phyloP scores from a whole-genome alignment of 768 basidiomycete species.

The Macrocybe gigantea region DNA sequence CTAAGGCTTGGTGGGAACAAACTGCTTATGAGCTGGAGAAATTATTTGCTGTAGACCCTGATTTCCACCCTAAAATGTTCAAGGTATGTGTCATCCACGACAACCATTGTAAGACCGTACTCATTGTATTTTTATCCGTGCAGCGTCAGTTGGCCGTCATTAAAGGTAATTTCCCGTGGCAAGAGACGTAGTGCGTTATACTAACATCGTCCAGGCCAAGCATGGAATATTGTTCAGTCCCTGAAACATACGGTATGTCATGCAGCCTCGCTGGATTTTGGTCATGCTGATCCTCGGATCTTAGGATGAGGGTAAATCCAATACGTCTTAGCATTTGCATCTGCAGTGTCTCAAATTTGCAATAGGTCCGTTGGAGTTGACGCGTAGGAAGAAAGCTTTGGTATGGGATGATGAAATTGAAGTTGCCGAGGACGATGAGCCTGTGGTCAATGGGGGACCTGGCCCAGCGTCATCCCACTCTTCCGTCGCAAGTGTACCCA shows the following conservation, averaged over 20 bases:
- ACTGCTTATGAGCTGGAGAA: conserved; percentile 74
- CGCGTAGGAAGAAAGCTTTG: conserved; percentile 72
- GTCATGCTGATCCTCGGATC: not conserved
- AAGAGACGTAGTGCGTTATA: conserved; percentile 3
- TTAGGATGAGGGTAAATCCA: conserved; percentile 65
- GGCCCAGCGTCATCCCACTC: conserved; percentile 49
- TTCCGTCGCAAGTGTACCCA: conserved; percentile 58
- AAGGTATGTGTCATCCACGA: conserved; percentile 35
- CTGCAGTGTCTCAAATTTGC: conserved; percentile 6
- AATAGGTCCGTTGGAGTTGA: conserved; percentile 83
- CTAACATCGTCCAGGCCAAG: conserved; percentile 47
- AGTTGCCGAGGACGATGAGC: conserved; percentile 49
- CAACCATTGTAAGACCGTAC: not conserved
- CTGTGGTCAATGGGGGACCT: conserved; percentile 30
- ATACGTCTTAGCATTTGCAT: not conserved
- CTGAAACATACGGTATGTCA: conserved; percentile 64
- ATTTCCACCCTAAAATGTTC: conserved; percentile 91
- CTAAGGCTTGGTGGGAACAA: conserved; percentile 87
- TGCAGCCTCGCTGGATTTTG: conserved; percentile 1
- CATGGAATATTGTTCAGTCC: conserved; percentile 85
- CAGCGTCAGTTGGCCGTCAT: conserved; percentile 88
- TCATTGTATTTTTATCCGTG: not conserved
- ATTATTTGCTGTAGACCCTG: conserved; percentile 75
- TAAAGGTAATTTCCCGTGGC: conserved; percentile 43
- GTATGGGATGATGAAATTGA: conserved; percentile 89